Evolutionary conservation across 78 protist species (phyloP), one percentile per base, ranked within the genome.

Genomic region (Dictyostelium firmibasis): DNA sequence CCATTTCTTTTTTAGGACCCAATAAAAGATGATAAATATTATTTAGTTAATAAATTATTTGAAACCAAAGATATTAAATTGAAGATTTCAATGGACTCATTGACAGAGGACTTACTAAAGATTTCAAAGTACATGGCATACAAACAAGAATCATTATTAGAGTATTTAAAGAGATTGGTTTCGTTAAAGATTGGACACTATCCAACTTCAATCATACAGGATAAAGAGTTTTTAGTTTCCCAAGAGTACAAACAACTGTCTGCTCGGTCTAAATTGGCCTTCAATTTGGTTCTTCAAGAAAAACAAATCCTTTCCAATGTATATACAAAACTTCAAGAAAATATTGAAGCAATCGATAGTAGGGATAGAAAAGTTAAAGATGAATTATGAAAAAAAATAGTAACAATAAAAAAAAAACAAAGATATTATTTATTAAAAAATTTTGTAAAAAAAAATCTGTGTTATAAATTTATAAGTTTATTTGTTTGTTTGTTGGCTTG

Each of bases 61-160:
- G 79, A 50, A 64, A 10, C 53, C 25, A 35, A 60, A 27, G 86
- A n/a, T 44, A 20, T 23, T 18, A 89, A 85, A 53, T 53, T 89
- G 43, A 89, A 81, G 25, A 44, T 89, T 5, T 89, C 75, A 31
- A 81, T 41, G 36, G 94, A 69, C 50, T 89, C 94, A 50, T 33
- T 89, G 33, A 89, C 94, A 8, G 94, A 89, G 41, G 94, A 89
- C 13, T 70, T 89, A 43, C 33, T 89, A 70, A 89, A 81, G 77
- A 50, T 89, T 31, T 81, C 87, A 36, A 89, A 89, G 53, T 89
- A 89, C 36, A 43, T 89, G 25, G 1, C 83, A 4, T 89, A 89
- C 27, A 81, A 89, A 43, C 76, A 78, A n/a, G 27, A 31, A n/a
- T 43, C 86, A 13, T 11, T 89, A 13, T 16, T 89, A 5, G 75